These are phyloP conservation scores for Ophiognomonia clavigignenti-juglandacearum DNA, from an alignment of 2,329 filamentous ascomycete genomes.

Conservation along the genomic window DNA sequence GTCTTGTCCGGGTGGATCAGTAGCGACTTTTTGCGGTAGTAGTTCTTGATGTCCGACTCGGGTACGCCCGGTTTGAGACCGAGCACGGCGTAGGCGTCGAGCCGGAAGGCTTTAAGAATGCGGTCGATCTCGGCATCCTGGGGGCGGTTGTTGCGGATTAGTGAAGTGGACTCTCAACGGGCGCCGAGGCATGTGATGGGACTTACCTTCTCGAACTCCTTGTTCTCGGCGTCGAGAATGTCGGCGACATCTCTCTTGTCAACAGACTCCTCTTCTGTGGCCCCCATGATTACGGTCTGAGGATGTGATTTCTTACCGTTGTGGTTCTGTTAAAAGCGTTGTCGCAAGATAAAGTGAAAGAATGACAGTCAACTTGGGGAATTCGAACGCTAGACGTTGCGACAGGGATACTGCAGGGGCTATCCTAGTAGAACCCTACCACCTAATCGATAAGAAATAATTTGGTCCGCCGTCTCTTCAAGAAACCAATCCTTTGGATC, in stretches of 20 bases:
- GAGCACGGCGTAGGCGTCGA: slow-evolving; percentile 79
- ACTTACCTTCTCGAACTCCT: slow-evolving; percentile 82
- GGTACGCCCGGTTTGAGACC: slow-evolving; percentile 93
- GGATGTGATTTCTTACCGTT: slow-evolving; percentile 14
- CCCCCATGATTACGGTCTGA: slow-evolving; percentile 19
- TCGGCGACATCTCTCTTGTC: slow-evolving; percentile 62
- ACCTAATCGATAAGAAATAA: no score
- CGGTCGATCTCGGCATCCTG: slow-evolving; percentile 94
- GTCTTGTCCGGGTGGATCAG: slow-evolving; percentile 99
- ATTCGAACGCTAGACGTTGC: no score
- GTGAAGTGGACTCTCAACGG: no score
- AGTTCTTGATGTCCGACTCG: slow-evolving; percentile 91
- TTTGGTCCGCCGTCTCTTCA: no score
- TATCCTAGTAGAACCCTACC: neutral
- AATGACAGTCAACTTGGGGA: neutral
- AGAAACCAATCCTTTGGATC: no score
- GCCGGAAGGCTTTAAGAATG: slow-evolving; percentile 84
- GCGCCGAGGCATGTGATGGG: no score
- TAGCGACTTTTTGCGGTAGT: slow-evolving; percentile 96
- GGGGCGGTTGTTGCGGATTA: neutral
- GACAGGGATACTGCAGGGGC: neutral
- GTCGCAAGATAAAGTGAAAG: no score
- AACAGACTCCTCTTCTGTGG: slow-evolving; percentile 50
- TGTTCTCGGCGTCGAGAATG: slow-evolving; percentile 76
- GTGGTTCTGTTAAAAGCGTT: slow-evolving; percentile 3